Evolutionary conservation across 1,139 yeast species (phyloP).

Genomic region (Geotrichum australiense): DNA sequence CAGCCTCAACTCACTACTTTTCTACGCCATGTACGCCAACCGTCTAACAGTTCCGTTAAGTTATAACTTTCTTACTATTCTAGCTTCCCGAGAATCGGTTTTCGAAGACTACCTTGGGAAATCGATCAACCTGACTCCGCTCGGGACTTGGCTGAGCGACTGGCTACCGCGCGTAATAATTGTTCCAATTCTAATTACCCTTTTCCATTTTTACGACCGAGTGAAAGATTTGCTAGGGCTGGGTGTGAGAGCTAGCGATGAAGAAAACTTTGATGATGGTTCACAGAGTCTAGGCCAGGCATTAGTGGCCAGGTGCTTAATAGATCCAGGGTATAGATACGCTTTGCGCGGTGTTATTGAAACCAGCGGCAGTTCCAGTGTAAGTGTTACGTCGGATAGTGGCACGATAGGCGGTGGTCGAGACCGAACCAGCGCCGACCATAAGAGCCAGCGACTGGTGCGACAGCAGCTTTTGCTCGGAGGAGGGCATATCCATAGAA

Average conservation of each 20-base stretch:
- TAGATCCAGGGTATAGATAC: constrained; percentile 27
- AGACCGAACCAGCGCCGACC: constrained; percentile 3
- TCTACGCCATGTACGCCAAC: constrained; percentile 75
- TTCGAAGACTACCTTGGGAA: constrained; percentile 57
- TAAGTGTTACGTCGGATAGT: not conserved
- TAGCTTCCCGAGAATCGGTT: constrained; percentile 42
- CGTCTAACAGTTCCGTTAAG: constrained; percentile 80
- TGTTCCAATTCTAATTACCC: constrained; percentile 59
- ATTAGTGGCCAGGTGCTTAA: constrained; percentile 32
- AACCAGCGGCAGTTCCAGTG: not conserved
- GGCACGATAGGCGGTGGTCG: not conserved
- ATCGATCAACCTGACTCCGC: constrained; percentile 66
- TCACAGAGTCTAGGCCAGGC: constrained; percentile 31
- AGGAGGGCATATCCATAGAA: constrained; percentile 4
- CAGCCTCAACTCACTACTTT: constrained; percentile 67
- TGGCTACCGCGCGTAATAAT: constrained; percentile 68
- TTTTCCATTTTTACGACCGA: constrained; percentile 61
- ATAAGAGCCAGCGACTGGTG: not conserved
- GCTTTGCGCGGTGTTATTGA: constrained; percentile 19
- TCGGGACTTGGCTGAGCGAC: constrained; percentile 65
- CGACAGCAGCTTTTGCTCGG: constrained; percentile 2
- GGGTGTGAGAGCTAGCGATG: constrained; percentile 44
- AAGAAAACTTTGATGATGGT: constrained; percentile 30
- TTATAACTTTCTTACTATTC: constrained; percentile 66
- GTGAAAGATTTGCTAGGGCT: constrained; percentile 47